Percentiles rank a stretch among this genome's conserved stretches.
phyloP scores from a whole-genome alignment of 768 basidiomycete genomes.

The Basidioascus undulatus region DNA sequence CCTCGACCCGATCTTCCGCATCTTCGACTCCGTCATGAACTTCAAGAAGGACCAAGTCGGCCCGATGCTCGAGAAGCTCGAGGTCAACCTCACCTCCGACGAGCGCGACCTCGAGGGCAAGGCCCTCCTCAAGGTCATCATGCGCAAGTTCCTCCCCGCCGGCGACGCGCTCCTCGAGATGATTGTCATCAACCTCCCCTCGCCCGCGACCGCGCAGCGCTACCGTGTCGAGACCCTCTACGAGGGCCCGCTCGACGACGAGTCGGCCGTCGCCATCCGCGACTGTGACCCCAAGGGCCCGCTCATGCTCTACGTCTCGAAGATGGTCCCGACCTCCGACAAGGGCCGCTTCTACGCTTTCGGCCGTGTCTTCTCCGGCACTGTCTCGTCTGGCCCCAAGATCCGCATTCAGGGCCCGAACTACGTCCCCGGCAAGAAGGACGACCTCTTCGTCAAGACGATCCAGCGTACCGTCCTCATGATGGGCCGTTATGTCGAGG shows the following conservation, averaged over 20 bases:
- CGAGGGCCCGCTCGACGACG: slow-evolving; percentile 99
- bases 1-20: slow-evolving; percentile 94
- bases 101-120: slow-evolving; percentile 92
- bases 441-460: slow-evolving; percentile 90
- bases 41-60: slow-evolving; percentile 78
- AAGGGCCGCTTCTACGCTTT: slow-evolving; percentile 99
- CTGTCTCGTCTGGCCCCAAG: slow-evolving; percentile 88
- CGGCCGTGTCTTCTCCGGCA: slow-evolving; percentile 98
- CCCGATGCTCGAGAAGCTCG: slow-evolving; percentile 85
- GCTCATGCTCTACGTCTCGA: slow-evolving; percentile 92
- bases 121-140: slow-evolving; percentile 81
- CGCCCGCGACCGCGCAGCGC: slow-evolving; percentile 83
- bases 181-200: slow-evolving; percentile 98
- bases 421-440: slow-evolving; percentile 95
- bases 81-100: slow-evolving; percentile 60
- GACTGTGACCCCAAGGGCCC: slow-evolving; percentile 94
- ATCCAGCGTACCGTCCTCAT: slow-evolving; percentile 97
- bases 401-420: slow-evolving; percentile 98
- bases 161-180: slow-evolving; percentile 97
- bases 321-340: slow-evolving; percentile 99
- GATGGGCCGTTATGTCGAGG: slow-evolving; percentile 98
- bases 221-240: slow-evolving; percentile 99
- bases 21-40: slow-evolving; percentile 98
- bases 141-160: slow-evolving; percentile 99
- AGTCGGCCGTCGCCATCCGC: slow-evolving; percentile 92